These are phyloP conservation scores for Gardenia jasminoides DNA, from an alignment of 257 asterid genomes.

Conservation along the genomic window DNA sequence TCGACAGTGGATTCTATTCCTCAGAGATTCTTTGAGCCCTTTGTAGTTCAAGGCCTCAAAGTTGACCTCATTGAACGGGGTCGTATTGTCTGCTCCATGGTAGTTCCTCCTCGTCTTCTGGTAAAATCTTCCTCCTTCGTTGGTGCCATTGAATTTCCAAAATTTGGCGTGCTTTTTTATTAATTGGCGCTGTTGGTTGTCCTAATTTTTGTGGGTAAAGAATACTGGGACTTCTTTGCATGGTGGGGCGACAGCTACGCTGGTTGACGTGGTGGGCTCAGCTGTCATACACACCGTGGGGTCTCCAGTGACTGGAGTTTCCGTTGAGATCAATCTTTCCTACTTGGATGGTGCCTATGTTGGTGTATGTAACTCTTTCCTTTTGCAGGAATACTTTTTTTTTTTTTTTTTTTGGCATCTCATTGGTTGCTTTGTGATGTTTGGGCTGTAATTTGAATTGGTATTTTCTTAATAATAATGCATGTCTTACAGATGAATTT, in stretches of 20 bases:
- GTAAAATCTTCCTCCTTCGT: constrained; percentile 25
- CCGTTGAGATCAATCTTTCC: constrained; percentile 78
- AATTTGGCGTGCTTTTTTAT: too few species aligned
- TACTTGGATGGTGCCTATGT: constrained; percentile 62
- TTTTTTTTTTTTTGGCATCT: background rate
- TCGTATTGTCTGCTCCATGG: constrained; percentile 63
- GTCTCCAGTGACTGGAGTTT: constrained; percentile 53
- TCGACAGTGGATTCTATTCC: constrained; percentile 63
- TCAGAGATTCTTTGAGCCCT: constrained; percentile 54
- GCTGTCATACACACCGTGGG: constrained; percentile 61
- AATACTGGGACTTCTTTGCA: constrained; percentile 56
- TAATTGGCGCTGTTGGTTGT: too few species aligned
- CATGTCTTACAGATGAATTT: background rate
- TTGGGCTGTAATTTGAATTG: background rate
- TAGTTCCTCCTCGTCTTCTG: constrained; percentile 76
- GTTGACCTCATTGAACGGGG: constrained; percentile 68
- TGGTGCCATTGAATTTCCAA: too few species aligned
- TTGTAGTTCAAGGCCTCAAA: constrained; percentile 62
- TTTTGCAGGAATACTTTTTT: background rate
- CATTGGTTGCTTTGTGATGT: background rate
- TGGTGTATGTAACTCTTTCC: constrained; percentile 47
- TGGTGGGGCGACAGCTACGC: constrained; percentile 82
- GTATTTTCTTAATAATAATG: background rate
- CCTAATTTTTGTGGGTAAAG: background rate
- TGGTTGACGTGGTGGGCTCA: constrained; percentile 76